Evolutionary conservation across 1,284 basidiomycete genomes (phyloP).

Genomic region (Pterulicium gracile): DNA sequence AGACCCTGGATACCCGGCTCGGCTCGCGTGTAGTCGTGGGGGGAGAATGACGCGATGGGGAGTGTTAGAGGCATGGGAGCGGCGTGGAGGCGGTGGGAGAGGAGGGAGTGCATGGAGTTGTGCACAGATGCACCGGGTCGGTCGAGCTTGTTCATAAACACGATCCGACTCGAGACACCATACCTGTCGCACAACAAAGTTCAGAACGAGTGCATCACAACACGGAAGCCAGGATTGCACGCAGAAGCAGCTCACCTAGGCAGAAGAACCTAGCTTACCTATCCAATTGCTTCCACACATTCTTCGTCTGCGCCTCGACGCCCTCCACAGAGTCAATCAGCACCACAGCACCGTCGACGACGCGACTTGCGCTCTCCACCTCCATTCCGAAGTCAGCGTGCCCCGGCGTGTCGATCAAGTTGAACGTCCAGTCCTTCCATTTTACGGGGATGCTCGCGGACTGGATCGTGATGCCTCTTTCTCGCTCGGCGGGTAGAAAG

Average conservation of each 20-base stretch:
- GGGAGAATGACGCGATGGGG: constrained; percentile 67
- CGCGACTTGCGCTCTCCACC: constrained; percentile 83
- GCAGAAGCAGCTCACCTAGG: constrained; percentile 14
- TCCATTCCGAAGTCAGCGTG: constrained; percentile 95
- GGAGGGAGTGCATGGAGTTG: constrained; percentile 58
- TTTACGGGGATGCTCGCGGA: constrained; percentile 86
- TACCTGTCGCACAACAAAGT: constrained; percentile 37
- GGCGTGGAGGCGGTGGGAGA: constrained; percentile 64
- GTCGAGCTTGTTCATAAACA: constrained; percentile 87
- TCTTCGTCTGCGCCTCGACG: constrained; percentile 83
- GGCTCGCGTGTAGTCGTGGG: constrained; percentile 49
- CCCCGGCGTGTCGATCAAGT: constrained; percentile 85
- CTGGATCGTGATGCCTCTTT: constrained; percentile 87
- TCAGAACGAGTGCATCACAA: background rate
- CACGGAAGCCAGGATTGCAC: constrained; percentile 1
- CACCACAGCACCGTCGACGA: constrained; percentile 83
- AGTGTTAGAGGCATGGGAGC: constrained; percentile 66
- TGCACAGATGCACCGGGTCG: constrained; percentile 73
- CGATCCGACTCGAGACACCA: constrained; percentile 62
- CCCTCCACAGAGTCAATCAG: constrained; percentile 86
- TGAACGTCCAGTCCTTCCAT: constrained; percentile 78
- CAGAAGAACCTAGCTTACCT: constrained; percentile 43
- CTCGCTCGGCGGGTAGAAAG: constrained; percentile 81
- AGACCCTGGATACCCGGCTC: constrained; percentile 72
- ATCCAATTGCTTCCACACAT: constrained; percentile 80